A percentile compares a stretch with the other conserved stretches of the same genome.
These are phyloP conservation scores for Viridothelium virens DNA, from an alignment of 495 filamentous ascomycete genomes.

Conservation along the genomic window DNA sequence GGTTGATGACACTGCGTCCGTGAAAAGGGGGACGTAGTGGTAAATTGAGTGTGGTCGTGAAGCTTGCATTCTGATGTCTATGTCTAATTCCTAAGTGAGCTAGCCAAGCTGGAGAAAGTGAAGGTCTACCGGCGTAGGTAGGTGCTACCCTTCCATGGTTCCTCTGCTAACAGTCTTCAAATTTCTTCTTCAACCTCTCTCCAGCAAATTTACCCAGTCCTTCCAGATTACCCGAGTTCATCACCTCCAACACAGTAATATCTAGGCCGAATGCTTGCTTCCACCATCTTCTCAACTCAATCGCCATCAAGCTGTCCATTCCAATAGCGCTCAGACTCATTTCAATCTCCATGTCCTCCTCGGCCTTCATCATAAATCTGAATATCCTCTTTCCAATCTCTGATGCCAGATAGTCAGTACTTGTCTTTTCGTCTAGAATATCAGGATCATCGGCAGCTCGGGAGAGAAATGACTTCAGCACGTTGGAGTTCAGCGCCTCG, in stretches of 20 bases:
- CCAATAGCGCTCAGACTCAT: conserved; percentile 28
- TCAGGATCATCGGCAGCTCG: conserved; percentile 17
- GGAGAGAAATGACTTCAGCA: conserved; percentile 23
- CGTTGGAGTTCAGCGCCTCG: conserved; percentile 19
- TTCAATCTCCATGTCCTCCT: conserved; percentile 37
- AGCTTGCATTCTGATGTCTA: too few relatives aligned
- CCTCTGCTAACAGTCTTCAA: not conserved
- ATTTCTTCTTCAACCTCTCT: conserved; percentile 7
- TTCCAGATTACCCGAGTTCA: conserved; percentile 29
- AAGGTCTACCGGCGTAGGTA: too few relatives aligned
- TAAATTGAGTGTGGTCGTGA: too few relatives aligned
- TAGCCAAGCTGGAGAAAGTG: too few relatives aligned
- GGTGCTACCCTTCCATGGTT: too few relatives aligned
- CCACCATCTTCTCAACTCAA: conserved; percentile 46
- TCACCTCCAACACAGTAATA: conserved; percentile 38
- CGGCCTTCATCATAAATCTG: conserved; percentile 36
- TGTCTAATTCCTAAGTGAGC: too few relatives aligned
- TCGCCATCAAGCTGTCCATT: conserved; percentile 43
- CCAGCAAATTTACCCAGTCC: conserved; percentile 30
- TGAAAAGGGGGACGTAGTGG: too few relatives aligned
- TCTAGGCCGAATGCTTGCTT: conserved; percentile 32
- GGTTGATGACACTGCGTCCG: too few relatives aligned
- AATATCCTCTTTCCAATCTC: conserved; percentile 35
- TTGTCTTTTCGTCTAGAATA: conserved; percentile 18
- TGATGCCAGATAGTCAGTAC: conserved; percentile 21